Percentiles rank a stretch among this genome's conserved stretches.
Evolutionary conservation across 2,329 filamentous ascomycete genomes (phyloP).

Genomic region (Endoconidiophora laricicola): DNA sequence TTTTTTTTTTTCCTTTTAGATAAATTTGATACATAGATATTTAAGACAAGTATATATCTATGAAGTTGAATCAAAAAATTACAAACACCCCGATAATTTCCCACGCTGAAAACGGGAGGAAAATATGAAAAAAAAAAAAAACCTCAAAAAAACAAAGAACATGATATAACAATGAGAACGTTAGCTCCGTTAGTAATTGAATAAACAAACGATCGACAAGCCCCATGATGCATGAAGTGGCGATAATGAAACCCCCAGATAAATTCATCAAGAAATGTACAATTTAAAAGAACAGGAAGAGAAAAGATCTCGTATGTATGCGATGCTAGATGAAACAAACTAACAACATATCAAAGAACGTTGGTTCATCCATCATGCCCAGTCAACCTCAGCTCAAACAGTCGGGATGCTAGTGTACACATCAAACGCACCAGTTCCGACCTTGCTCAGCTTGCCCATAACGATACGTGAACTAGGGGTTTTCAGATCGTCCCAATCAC

Average conservation of each 20-base stretch:
- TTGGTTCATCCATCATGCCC: constrained; percentile 16
- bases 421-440: constrained; percentile 87
- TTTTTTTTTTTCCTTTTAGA: not conserved
- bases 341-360: not conserved
- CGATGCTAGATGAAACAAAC: not conserved
- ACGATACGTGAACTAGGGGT: constrained; percentile 81
- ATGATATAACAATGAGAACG: no score
- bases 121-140: no score
- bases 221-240: not conserved
- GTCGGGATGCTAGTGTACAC: constrained; percentile 50
- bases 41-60: not conserved
- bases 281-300: not conserved
- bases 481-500: constrained; percentile 75
- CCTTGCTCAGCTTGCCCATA: constrained; percentile 61
- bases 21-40: not conserved
- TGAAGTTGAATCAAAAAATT: not conserved
- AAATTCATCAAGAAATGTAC: not conserved
- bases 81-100: not conserved
- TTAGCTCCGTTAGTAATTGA: no score
- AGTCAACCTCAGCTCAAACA: constrained; percentile 22
- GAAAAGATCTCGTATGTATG: not conserved
- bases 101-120: no score
- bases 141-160: no score
- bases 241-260: not conserved
- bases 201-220: no score